Percentiles rank a stretch among this genome's conserved stretches.
These are phyloP conservation scores for Lactifluus pinguis DNA, from an alignment of 768 basidiomycete genomes.

Conservation along the genomic window DNA sequence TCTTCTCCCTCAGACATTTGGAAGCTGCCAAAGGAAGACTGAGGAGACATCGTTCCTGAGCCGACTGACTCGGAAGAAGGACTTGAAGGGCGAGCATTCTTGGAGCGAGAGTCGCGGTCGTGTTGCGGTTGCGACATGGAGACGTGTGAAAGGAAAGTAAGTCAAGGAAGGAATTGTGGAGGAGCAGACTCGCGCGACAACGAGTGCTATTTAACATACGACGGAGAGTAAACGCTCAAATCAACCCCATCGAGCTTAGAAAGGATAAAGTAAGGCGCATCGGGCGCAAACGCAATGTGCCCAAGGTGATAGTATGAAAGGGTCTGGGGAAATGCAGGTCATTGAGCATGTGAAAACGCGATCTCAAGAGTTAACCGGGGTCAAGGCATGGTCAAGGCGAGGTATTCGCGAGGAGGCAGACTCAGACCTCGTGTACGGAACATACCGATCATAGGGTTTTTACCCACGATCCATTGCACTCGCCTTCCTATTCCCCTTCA, in stretches of 20 bases:
- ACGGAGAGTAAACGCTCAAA: no score
- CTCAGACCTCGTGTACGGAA: no score
- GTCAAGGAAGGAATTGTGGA: background rate
- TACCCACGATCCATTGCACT: background rate
- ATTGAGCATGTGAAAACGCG: background rate
- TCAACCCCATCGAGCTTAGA: background rate
- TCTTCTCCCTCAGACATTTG: no score
- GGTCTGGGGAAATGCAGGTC: background rate
- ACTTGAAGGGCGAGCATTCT: no score
- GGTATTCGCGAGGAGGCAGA: constrained; percentile 4
- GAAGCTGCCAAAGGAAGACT: no score
- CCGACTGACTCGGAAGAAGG: background rate
- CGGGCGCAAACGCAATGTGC: background rate
- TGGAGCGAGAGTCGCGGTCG: no score
- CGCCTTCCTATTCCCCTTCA: background rate
- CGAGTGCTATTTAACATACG: no score
- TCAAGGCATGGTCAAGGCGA: constrained; percentile 5
- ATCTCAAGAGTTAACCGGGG: background rate
- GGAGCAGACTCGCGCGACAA: background rate
- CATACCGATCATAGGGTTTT: background rate
- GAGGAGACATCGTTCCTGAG: no score
- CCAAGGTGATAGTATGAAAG: constrained; percentile 1
- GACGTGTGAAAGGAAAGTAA: no score
- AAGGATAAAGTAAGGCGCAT: background rate
- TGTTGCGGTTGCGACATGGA: no score